A percentile compares a stretch with the other conserved stretches of the same genome.
Conservation (phyloP, 768 basidiomycete genomes). For the Tephrocybe sp. region DNA sequence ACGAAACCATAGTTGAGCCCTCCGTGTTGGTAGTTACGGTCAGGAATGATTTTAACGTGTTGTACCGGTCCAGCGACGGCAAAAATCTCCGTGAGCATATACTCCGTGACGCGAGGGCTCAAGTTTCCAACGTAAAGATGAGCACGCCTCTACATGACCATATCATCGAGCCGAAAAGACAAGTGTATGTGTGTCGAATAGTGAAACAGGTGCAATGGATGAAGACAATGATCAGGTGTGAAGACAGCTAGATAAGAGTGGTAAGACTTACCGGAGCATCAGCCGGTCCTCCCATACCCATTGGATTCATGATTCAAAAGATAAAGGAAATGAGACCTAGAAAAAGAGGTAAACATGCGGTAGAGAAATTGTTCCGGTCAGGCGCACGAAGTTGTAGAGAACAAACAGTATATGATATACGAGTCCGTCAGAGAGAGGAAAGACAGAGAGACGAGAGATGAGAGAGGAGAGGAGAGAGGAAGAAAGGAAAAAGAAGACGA, state of each 20-base stretch:
- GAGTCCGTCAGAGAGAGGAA: conserved; percentile 60
- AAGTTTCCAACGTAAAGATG: conserved; percentile 99
- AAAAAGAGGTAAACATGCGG: conserved; percentile 22
- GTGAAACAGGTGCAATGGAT: conserved; percentile 21
- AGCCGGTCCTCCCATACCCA: conserved; percentile 65
- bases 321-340: conserved; percentile 52
- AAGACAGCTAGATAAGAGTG: conserved; percentile 19
- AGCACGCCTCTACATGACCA: conserved; percentile 67
- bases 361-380: conserved; percentile 2
- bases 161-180: conserved; percentile 21
- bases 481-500: conserved; percentile 43
- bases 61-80: conserved; percentile 96
- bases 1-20: conserved; percentile 99
- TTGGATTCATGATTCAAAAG: conserved; percentile 72
- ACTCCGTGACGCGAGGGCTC: conserved; percentile 96
- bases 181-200: conserved; percentile 23
- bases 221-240: conserved; percentile 30
- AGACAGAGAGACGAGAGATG: conserved; percentile 39
- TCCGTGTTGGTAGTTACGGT: conserved; percentile 98
- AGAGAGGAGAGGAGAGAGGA: conserved; percentile 45
- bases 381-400: conserved; percentile 53
- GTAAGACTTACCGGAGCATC: conserved; percentile 69
- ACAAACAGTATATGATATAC: conserved; percentile 47
- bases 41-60: conserved; percentile 99
- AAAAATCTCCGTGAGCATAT: conserved; percentile 98